phyloP scores from a whole-genome alignment of 257 asterid genomes.

The Solanum chilense region DNA sequence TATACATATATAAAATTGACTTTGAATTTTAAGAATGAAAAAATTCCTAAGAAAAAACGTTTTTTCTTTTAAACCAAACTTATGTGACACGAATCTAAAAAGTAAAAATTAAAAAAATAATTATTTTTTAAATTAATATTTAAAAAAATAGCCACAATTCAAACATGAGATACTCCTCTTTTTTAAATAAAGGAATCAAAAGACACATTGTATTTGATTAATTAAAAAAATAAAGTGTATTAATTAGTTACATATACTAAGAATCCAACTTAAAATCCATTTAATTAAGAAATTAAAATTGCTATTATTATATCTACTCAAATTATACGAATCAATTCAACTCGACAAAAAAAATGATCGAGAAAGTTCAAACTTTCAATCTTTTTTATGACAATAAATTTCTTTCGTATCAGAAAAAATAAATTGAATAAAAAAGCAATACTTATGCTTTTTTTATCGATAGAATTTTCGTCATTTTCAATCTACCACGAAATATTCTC shows the following conservation, averaged over 20 bases:
- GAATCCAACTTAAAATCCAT: neutral
- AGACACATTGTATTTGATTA: neutral
- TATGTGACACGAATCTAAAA: neutral
- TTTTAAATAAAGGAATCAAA: neutral
- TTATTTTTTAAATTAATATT: neutral
- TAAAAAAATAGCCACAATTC: neutral
- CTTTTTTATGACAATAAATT: neutral
- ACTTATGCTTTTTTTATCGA: neutral
- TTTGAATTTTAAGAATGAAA: neutral
- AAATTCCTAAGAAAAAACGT: neutral
- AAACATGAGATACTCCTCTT: neutral
- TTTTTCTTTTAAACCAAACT: neutral
- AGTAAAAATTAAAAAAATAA: neutral
- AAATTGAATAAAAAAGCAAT: rapidly evolving
- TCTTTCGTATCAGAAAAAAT: neutral
- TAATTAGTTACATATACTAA: neutral
- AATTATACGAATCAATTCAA: neutral
- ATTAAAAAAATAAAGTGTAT: neutral
- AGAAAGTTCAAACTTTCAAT: neutral
- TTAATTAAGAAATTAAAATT: neutral
- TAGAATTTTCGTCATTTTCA: neutral
- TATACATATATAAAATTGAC: neutral
- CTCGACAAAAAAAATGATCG: neutral
- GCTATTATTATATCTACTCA: neutral
- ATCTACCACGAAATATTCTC: neutral